Conservation (phyloP, 768 basidiomycete species). For the Lentinus brumalis region DNA sequence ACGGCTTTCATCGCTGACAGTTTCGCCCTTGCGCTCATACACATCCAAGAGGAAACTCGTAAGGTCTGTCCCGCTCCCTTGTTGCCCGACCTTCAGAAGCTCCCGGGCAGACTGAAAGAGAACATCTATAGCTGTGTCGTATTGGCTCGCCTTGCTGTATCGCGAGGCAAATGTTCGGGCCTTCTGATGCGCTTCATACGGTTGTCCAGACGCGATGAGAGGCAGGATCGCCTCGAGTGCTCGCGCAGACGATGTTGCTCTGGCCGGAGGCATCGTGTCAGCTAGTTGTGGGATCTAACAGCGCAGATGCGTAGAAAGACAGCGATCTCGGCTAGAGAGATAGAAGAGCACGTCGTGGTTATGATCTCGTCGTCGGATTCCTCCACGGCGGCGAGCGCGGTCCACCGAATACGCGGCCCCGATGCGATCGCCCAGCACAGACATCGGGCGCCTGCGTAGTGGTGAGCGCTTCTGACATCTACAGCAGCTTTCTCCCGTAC, state of each 20-base stretch:
- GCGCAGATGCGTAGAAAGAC: background rate
- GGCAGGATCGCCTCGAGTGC: slow-evolving; percentile 79
- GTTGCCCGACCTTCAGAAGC: slow-evolving; percentile 84
- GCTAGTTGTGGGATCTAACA: background rate
- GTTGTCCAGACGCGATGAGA: slow-evolving; percentile 67
- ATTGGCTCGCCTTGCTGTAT: slow-evolving; percentile 78
- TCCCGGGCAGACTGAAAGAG: slow-evolving; percentile 89
- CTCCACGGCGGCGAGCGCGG: slow-evolving; percentile 5
- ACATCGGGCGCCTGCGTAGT: background rate
- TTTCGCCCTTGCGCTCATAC: slow-evolving; percentile 74
- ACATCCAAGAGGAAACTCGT: slow-evolving; percentile 78
- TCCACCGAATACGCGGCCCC: background rate
- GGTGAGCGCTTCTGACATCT: slow-evolving; percentile 1
- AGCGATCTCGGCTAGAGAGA: background rate
- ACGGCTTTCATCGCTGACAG: slow-evolving; percentile 74
- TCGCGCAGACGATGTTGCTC: slow-evolving; percentile 49
- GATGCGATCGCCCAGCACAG: background rate
- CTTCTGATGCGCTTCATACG: slow-evolving; percentile 95
- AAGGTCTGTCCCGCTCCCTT: slow-evolving; percentile 90
- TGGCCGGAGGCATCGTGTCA: slow-evolving; percentile 23
- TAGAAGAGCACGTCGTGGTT: background rate
- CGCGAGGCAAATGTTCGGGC: slow-evolving; percentile 93
- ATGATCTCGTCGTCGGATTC: slow-evolving; percentile 2
- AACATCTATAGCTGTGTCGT: slow-evolving; percentile 88
- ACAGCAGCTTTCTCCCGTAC: background rate